These are phyloP conservation scores for Mucor saturninus DNA, from an alignment of 371 early-diverging fungal species.

Conservation along the genomic window DNA sequence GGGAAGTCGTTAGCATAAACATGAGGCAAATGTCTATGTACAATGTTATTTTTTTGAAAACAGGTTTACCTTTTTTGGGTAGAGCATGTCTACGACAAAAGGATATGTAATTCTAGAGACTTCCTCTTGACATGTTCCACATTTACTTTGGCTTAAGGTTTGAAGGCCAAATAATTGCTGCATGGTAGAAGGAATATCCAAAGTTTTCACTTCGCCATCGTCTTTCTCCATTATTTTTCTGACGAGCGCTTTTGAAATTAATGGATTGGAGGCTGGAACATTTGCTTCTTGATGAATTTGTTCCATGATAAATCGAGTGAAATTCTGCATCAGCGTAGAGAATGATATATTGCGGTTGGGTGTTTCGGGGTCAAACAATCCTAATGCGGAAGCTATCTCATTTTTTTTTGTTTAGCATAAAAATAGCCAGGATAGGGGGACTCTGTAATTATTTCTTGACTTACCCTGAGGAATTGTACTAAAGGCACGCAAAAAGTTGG, in stretches of 20 bases:
- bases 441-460: not conserved
- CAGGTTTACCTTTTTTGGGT: constrained; percentile 53
- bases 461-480: constrained; percentile 83
- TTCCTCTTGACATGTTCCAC: constrained; percentile 66
- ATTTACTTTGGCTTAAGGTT: constrained; percentile 64
- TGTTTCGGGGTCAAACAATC: constrained; percentile 83
- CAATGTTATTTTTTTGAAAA: constrained; percentile 8
- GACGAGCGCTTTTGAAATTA: constrained; percentile 34
- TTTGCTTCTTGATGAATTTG: constrained; percentile 81
- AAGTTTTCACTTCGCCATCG: not conserved
- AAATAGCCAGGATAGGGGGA: not conserved
- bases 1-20: not conserved
- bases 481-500: constrained; percentile 86
- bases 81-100: constrained; percentile 83
- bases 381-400: constrained; percentile 72
- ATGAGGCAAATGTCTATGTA: not conserved
- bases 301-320: constrained; percentile 89
- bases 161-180: constrained; percentile 78
- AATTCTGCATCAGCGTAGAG: constrained; percentile 80
- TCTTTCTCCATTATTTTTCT: constrained; percentile 14
- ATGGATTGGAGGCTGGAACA: constrained; percentile 33
- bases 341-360: constrained; percentile 67
- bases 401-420: not conserved
- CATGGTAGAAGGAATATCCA: constrained; percentile 56
- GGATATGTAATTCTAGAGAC: constrained; percentile 68